Conservation (phyloP, 129 eudicot genomes). For the Flaveria linearis region DNA sequence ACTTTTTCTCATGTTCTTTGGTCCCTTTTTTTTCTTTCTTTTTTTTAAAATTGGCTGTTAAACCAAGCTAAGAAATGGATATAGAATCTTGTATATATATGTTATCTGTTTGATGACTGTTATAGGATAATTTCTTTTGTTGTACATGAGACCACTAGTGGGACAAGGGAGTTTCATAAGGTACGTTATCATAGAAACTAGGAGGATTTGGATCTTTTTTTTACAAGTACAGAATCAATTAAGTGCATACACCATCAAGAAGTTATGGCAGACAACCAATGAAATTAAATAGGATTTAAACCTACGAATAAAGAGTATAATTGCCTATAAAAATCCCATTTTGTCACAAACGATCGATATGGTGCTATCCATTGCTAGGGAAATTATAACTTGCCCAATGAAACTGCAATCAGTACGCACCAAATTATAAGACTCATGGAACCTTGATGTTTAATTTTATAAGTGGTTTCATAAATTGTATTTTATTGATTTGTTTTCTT, state of each 20-base stretch:
- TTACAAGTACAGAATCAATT: too few relatives aligned
- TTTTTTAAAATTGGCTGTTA: background rate
- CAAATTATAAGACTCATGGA: background rate
- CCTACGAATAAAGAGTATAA: background rate
- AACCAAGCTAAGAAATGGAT: background rate
- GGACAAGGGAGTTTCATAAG: background rate
- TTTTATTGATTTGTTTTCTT: background rate
- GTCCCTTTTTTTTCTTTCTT: background rate
- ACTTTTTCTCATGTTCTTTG: background rate
- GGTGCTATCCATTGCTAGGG: background rate
- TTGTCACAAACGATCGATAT: background rate
- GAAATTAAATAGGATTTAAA: background rate
- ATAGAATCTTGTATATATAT: slow-evolving; percentile 19
- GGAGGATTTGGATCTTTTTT: too few relatives aligned
- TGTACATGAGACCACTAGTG: background rate
- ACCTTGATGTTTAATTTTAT: background rate
- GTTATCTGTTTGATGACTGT: background rate
- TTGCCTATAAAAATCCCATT: background rate
- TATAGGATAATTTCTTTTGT: background rate
- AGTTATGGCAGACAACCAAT: background rate
- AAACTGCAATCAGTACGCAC: background rate
- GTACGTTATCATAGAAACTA: too few relatives aligned
- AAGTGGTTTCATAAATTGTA: background rate
- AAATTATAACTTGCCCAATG: background rate
- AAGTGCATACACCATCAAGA: too few relatives aligned